Evolutionary conservation across 805 yeast species (phyloP).

Genomic region (Metschnikowia henanensis): DNA sequence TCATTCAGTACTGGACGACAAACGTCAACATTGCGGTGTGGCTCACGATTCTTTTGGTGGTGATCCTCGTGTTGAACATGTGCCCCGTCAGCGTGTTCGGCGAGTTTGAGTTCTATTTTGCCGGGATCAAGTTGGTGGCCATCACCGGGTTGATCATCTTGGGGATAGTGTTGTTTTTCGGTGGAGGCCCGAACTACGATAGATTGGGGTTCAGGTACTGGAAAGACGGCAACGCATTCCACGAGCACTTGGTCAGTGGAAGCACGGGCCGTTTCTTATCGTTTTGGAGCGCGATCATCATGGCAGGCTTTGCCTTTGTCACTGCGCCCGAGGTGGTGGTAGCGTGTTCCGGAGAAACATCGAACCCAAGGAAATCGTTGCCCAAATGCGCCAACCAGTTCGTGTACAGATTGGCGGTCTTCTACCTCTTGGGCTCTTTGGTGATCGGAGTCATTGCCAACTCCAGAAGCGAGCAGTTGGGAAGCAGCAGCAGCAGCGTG

Average conservation of each 20-base stretch:
- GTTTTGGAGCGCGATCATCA: constrained; percentile 27
- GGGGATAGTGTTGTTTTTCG: constrained; percentile 22
- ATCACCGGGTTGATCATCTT: constrained; percentile 21
- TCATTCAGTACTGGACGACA: constrained; percentile 22
- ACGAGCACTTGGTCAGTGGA: constrained; percentile 40
- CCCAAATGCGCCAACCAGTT: constrained; percentile 63
- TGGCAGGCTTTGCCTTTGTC: constrained; percentile 28
- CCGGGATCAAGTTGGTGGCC: constrained; percentile 20
- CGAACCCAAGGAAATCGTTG: constrained; percentile 56
- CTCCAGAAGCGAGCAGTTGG: constrained; percentile 26
- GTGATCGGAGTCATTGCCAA: constrained; percentile 40
- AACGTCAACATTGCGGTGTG: constrained; percentile 38
- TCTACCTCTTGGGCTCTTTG: constrained; percentile 40
- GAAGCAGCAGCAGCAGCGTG: constrained; percentile 37
- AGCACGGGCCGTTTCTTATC: constrained; percentile 23
- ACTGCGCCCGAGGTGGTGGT: constrained; percentile 53
- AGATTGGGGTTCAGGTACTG: constrained; percentile 22
- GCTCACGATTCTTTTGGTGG: constrained; percentile 32
- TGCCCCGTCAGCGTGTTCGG: constrained; percentile 20
- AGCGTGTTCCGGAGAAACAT: constrained; percentile 57
- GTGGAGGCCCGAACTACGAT: constrained; percentile 23
- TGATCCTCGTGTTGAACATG: constrained; percentile 15
- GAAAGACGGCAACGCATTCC: constrained; percentile 32
- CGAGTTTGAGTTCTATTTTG: constrained; percentile 20
- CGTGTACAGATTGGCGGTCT: constrained; percentile 48